Base-by-base conservation (phyloP, 805 yeast genomes). In the Jamesozyma hellenica region DNA sequence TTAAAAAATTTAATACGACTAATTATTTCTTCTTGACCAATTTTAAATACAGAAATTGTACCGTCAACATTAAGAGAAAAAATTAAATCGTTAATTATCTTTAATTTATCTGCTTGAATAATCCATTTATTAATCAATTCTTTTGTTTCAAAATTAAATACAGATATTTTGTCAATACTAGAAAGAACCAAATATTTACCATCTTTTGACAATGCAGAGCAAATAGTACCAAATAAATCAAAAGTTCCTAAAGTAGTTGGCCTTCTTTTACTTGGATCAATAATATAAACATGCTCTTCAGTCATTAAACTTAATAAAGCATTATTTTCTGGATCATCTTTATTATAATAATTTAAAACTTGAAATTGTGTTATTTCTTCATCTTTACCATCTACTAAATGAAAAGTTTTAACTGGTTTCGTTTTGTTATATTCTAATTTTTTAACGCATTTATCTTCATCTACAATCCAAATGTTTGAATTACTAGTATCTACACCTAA, bases 261-360 rank as follows among this genome's bases (percentile, higher is more conserved):
- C 40, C 59, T 56, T 42, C 60, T 60, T 38, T 58, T 55, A n/a
- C 53, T 48, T 32, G 84, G 84, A 56, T 80, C 85, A 53, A 80
- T 73, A 41, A 80, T 66, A 53, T 77, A 78, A 10, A 79, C 79
- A 9, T 77, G 69, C 52, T 50, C 37, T 36, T 52, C 53, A 4
- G 61, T 50, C 13, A 52, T 44, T 11, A 58, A 56, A 38, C 63
- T 44, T 11, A 68, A 41, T 9, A 46, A 46, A 26, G 40, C 42
- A 4, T 44, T 45, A 18, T 37, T 45, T 10, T 41, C 33, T 19
- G 28, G 21, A n/a, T 41, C 35, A 14, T 35, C 28, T 11, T 15
- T 15, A 3, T 34, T 40, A 31, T 38, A 43, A 13, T 18, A 17
- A 16, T 28, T 32, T 27, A 59, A 44, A 12, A 53, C 47, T 39